Evolutionary conservation across 2,329 filamentous ascomycete genomes (phyloP).

Genomic region (Colletotrichum filicis): DNA sequence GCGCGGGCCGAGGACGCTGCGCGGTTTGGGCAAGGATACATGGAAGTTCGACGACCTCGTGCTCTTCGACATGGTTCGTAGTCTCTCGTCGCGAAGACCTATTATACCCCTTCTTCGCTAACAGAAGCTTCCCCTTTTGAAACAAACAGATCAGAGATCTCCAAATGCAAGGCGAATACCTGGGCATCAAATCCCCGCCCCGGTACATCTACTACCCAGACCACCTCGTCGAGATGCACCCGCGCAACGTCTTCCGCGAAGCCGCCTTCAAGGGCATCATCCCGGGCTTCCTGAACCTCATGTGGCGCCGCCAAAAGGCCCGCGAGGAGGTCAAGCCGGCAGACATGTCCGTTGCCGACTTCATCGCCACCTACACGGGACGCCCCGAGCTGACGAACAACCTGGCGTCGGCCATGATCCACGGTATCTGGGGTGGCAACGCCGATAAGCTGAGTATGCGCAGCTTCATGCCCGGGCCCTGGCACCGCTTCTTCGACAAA

Average conservation of each 20-base stretch:
- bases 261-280: slow-evolving; percentile 47
- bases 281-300: slow-evolving; percentile 43
- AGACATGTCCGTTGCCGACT: slow-evolving; percentile 80
- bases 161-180: slow-evolving; percentile 13
- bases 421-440: slow-evolving; percentile 94
- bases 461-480: slow-evolving; percentile 61
- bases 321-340: slow-evolving; percentile 43
- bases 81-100: slow-evolving; percentile 35
- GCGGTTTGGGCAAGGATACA: slow-evolving; percentile 56
- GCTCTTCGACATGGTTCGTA: slow-evolving; percentile 76
- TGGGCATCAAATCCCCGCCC: slow-evolving; percentile 28
- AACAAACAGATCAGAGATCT: slow-evolving; percentile 20
- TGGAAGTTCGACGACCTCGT: slow-evolving; percentile 70
- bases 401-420: slow-evolving; percentile 78
- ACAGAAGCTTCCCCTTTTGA: background rate
- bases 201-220: slow-evolving; percentile 93
- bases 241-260: slow-evolving; percentile 36
- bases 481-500: slow-evolving; percentile 50
- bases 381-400: slow-evolving; percentile 73
- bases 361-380: slow-evolving; percentile 65
- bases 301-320: slow-evolving; percentile 46
- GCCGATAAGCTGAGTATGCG: slow-evolving; percentile 82
- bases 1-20: slow-evolving; percentile 82
- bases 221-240: slow-evolving; percentile 53
- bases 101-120: slow-evolving; percentile 30